phyloP scores from a whole-genome alignment of 305 asterid species.

The Fraxinus dipetala region DNA sequence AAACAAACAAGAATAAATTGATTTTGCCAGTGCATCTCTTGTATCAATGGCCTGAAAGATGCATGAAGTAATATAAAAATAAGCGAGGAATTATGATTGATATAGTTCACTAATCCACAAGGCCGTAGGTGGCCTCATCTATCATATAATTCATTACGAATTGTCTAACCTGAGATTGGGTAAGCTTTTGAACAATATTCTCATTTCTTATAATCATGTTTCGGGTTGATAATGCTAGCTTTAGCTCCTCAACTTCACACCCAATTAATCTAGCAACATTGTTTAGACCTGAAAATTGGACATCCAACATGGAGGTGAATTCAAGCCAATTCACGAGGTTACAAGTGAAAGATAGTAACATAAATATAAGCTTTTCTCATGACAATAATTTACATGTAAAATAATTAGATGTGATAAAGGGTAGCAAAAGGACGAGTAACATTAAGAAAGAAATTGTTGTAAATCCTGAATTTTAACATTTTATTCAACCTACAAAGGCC shows the following conservation, averaged over 20 bases:
- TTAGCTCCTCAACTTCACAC: constrained; percentile 64
- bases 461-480: background rate
- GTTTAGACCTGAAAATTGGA: constrained; percentile 53
- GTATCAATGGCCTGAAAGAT: constrained; percentile 80
- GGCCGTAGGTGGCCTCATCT: background rate
- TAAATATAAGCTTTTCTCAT: background rate
- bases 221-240: constrained; percentile 85
- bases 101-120: background rate
- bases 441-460: background rate
- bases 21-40: constrained; percentile 93
- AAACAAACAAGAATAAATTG: constrained; percentile 89
- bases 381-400: background rate
- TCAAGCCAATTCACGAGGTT: constrained; percentile 17
- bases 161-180: constrained; percentile 66
- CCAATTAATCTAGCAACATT: constrained; percentile 71
- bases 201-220: constrained; percentile 89
- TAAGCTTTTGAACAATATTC: constrained; percentile 77
- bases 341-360: background rate
- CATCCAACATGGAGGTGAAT: constrained; percentile 11
- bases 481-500: background rate
- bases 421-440: background rate
- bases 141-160: constrained; percentile 14
- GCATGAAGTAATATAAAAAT: constrained; percentile 6
- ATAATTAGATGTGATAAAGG: background rate
- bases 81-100: constrained; percentile 1